These are phyloP conservation scores for Dillenia turbinata DNA, from an alignment of 164 flowering plant genomes.

Conservation along the genomic window DNA sequence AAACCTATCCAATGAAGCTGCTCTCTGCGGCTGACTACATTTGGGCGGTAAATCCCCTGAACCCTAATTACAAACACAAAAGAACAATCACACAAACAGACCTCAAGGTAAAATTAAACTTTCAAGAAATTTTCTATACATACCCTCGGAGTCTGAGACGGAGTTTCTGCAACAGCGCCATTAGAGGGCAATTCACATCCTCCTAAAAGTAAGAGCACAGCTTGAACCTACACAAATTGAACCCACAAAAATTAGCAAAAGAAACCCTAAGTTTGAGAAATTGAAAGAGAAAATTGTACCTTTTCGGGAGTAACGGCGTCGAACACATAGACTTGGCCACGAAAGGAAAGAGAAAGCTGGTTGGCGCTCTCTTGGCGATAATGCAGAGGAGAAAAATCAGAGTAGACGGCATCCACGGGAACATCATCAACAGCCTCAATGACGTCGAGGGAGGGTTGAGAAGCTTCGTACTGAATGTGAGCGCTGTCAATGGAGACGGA, in stretches of 20 bases:
- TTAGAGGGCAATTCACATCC: constrained; percentile 50
- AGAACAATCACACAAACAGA: neutral
- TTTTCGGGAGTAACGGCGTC: constrained; percentile 54
- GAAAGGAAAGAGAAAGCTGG: constrained; percentile 61
- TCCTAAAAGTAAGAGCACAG: constrained; percentile 61
- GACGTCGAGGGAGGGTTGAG: no score
- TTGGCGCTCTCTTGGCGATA: constrained; percentile 6
- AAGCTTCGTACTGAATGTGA: no score
- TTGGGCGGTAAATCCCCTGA: constrained; percentile 25
- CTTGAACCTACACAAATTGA: constrained; percentile 50
- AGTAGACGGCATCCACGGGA: no score
- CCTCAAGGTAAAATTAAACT: neutral
- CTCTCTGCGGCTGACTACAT: constrained; percentile 51
- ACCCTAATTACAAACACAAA: constrained; percentile 22
- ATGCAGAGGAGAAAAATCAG: no score
- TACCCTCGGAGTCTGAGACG: constrained; percentile 46
- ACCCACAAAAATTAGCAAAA: neutral
- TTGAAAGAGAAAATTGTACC: constrained; percentile 22
- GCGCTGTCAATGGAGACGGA: no score
- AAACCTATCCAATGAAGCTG: constrained; percentile 58
- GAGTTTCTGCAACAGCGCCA: constrained; percentile 10
- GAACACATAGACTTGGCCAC: constrained; percentile 61
- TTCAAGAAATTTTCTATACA: neutral
- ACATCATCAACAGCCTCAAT: no score
- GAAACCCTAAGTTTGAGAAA: neutral